Evolutionary conservation across 352 stramenopile species (phyloP).

Genomic region (Globisporangium solare): DNA sequence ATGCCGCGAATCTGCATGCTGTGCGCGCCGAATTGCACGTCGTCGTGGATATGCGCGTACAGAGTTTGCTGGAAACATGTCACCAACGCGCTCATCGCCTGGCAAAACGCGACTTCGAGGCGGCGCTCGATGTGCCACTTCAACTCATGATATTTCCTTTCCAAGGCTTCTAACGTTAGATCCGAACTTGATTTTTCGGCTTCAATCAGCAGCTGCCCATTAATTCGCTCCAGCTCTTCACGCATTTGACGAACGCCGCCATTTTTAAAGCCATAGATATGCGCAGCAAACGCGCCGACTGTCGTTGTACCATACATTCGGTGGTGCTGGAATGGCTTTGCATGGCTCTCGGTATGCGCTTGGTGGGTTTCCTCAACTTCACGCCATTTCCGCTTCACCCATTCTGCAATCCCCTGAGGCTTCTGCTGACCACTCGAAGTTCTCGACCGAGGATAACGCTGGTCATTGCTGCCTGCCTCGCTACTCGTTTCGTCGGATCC

Average conservation of each 20-base stretch:
- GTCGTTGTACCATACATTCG: constrained; percentile 79
- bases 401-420: constrained; percentile 12
- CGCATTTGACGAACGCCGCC: constrained; percentile 75
- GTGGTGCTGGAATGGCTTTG: constrained; percentile 42
- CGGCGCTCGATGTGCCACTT: constrained; percentile 83
- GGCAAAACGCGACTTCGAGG: constrained; percentile 79
- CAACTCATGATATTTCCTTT: constrained; percentile 75
- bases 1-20: constrained; percentile 32
- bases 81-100: constrained; percentile 76
- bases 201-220: constrained; percentile 43
- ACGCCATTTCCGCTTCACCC: constrained; percentile 18
- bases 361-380: constrained; percentile 10
- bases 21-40: constrained; percentile 30
- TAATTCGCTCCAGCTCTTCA: constrained; percentile 53
- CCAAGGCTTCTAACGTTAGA: constrained; percentile 64
- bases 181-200: constrained; percentile 51
- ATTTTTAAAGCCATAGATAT: constrained; percentile 80
- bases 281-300: constrained; percentile 76
- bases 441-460: neutral
- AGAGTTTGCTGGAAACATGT: constrained; percentile 85
- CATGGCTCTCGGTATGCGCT: constrained; percentile 4
- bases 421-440: constrained; percentile 10
- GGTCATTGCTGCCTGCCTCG: neutral
- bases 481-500: constrained; percentile 4
- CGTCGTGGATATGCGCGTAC: constrained; percentile 69